Evolutionary conservation across 805 yeast species (phyloP), one percentile per base, ranked within the genome.

Genomic region (Kodamaea fukazawae): DNA sequence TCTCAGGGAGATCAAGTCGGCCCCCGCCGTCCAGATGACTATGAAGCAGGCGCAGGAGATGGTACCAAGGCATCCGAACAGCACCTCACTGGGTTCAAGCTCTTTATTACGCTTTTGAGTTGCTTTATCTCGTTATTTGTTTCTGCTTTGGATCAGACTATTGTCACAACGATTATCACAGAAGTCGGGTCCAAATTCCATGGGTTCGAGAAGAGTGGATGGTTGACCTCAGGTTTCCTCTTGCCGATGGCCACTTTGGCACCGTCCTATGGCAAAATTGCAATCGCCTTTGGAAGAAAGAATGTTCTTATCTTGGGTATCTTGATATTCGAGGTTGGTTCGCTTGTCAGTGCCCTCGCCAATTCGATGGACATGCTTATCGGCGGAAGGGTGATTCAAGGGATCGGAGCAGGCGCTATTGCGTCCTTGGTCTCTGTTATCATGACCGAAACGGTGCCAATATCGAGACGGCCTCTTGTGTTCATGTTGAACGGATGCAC

Each of bases 41-140:
- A 12, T 26, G 74, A 70, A 42, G 51, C 63, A 35, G 72, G 69
- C 47, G 71, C 72, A 16, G 71, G 73, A 26, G 72, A 67, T 42
- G 72, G 71, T 12, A 63, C 71, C 7, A 54, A 46, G 35, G 55
- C 68, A 48, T 62, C 61, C 38, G 71, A 67, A 22, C 67, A 65
- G 42, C 61, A 62, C 36, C 49, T 67, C 38, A 42, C 53, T 33
- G 73, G 71, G 0, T 7, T 39, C 18, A 47, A 49, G 15, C 47
- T 67, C 18, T 38, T 32, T 2, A 27, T 57, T 8, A 60, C 70
- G 43, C 44, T 64, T 13, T 7, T 51, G 1, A 50, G 70, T 3
- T 40, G 60, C 4, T 57, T 58, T 40, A 40, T 61, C 34, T 59
- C 62, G 45, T 36, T 65, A 43, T 65, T 67, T 39, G 41, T 65